A percentile compares a stretch with the other conserved stretches of the same genome.
phyloP scores from a whole-genome alignment of 495 filamentous ascomycete species.

The Penicilliopsis zonata region DNA sequence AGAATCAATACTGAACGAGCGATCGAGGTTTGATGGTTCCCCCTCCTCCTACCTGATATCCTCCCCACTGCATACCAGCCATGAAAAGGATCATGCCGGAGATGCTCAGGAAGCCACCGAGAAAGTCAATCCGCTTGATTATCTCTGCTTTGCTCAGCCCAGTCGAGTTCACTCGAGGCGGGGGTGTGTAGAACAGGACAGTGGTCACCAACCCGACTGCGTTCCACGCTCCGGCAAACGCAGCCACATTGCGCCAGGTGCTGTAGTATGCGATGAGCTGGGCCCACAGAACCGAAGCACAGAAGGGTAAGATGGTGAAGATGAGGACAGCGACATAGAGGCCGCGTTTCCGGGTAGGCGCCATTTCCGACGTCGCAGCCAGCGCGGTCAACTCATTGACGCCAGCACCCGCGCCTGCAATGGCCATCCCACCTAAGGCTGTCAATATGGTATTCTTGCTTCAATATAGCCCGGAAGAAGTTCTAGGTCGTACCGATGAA shows the following conservation, averaged over 20 bases:
- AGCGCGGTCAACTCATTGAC: slow-evolving; percentile 58
- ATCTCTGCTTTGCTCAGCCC: slow-evolving; percentile 38
- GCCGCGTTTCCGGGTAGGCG: slow-evolving; percentile 53
- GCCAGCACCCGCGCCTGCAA: slow-evolving; percentile 51
- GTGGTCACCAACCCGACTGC: slow-evolving; percentile 50
- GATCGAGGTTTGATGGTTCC: too few relatives aligned
- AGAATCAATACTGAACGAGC: neutral
- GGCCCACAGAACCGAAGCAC: slow-evolving; percentile 55
- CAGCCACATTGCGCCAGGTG: slow-evolving; percentile 53
- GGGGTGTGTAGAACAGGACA: slow-evolving; percentile 53
- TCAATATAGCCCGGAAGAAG: neutral
- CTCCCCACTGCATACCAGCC: slow-evolving; percentile 57
- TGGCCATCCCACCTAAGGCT: slow-evolving; percentile 43
- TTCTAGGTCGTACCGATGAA: slow-evolving; percentile 46
- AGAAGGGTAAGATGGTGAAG: slow-evolving; percentile 57
- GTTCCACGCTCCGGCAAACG: slow-evolving; percentile 49
- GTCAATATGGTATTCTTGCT: slow-evolving; percentile 3
- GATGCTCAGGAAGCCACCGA: slow-evolving; percentile 58
- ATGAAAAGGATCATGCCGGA: slow-evolving; percentile 51
- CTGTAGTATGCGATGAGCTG: slow-evolving; percentile 52
- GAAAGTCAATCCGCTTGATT: slow-evolving; percentile 46
- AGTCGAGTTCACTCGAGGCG: slow-evolving; percentile 42
- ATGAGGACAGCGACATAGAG: slow-evolving; percentile 55
- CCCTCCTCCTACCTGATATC: slow-evolving; percentile 46
- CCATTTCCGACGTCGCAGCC: slow-evolving; percentile 56